Percentiles rank a stretch among this genome's conserved stretches.
phyloP scores from a whole-genome alignment of 176 grass and related monocot species.

The Ampelocalamus luodianensis region DNA sequence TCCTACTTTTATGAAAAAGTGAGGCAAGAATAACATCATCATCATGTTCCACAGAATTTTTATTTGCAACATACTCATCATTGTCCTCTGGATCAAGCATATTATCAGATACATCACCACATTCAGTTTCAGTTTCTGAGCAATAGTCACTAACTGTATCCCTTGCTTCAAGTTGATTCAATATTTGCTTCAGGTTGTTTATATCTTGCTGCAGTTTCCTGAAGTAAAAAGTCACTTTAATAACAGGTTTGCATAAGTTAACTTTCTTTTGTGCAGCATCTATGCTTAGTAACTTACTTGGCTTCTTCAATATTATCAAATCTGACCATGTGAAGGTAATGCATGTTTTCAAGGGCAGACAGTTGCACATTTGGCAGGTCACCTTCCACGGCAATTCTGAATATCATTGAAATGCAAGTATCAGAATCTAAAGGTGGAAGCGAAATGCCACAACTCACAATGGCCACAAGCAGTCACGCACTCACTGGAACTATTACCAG shows the following conservation, averaged over 20 bases:
- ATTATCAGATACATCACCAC: slow-evolving; percentile 52
- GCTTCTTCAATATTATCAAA: slow-evolving; percentile 84
- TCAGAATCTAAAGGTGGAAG: slow-evolving; percentile 42
- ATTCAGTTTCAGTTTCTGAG: slow-evolving; percentile 89
- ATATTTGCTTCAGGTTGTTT: slow-evolving; percentile 58
- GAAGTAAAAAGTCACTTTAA: slow-evolving; percentile 29
- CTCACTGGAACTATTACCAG: no score
- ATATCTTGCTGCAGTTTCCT: slow-evolving; percentile 80
- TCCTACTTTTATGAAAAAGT: slow-evolving; percentile 61
- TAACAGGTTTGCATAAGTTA: slow-evolving; percentile 20
- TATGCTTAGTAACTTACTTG: slow-evolving; percentile 57
- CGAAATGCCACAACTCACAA: background rate
- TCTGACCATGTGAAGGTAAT: slow-evolving; percentile 90
- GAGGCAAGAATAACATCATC: slow-evolving; percentile 66
- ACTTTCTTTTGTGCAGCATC: slow-evolving; percentile 1
- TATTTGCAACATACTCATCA: slow-evolving; percentile 39
- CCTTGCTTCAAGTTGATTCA: slow-evolving; percentile 61
- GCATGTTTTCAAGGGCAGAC: slow-evolving; percentile 90
- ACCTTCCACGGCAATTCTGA: slow-evolving; percentile 85
- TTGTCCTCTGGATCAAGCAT: slow-evolving; percentile 39
- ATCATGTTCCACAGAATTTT: slow-evolving; percentile 52
- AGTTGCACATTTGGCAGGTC: slow-evolving; percentile 64
- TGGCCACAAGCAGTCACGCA: no score
- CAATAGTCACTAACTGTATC: slow-evolving; percentile 62
- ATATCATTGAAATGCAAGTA: slow-evolving; percentile 43